Conservation (phyloP, 2,329 filamentous ascomycete genomes). For the Neofusicoccum cordaticola region DNA sequence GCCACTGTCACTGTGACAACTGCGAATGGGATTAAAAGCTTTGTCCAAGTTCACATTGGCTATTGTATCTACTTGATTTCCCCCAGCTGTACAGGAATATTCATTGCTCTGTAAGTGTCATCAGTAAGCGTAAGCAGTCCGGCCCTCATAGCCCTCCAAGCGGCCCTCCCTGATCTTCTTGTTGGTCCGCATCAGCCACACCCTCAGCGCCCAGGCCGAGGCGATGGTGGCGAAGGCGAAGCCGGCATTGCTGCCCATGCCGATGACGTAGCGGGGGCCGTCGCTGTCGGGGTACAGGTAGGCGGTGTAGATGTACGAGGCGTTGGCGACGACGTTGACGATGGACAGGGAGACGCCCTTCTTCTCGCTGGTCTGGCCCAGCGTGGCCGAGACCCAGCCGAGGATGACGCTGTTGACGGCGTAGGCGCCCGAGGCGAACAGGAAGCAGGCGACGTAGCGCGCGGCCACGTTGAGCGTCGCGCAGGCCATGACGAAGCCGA, state of each 20-base stretch:
- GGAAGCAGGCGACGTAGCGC: slow-evolving; percentile 31
- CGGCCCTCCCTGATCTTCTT: slow-evolving; percentile 27
- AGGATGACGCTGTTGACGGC: slow-evolving; percentile 31
- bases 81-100: too few species aligned
- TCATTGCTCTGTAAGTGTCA: background rate
- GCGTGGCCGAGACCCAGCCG: slow-evolving; percentile 42
- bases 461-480: slow-evolving; percentile 28
- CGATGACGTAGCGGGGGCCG: slow-evolving; percentile 30
- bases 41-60: too few species aligned
- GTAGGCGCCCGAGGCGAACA: slow-evolving; percentile 32
- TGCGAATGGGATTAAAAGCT: too few species aligned
- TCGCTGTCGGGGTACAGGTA: slow-evolving; percentile 36
- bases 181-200: slow-evolving; percentile 30
- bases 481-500: slow-evolving; percentile 31
- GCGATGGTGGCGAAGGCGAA: slow-evolving; percentile 32
- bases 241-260: slow-evolving; percentile 29
- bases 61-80: too few species aligned
- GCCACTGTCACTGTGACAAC: too few species aligned
- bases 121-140: background rate
- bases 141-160: background rate
- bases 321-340: slow-evolving; percentile 42
- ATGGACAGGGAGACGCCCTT: slow-evolving; percentile 43
- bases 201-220: slow-evolving; percentile 31
- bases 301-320: slow-evolving; percentile 37
- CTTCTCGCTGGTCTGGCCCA: slow-evolving; percentile 44